A percentile compares a stretch with the other conserved stretches of the same genome.
phyloP scores from a whole-genome alignment of 768 basidiomycete genomes.

The Tylopilus subfusipes region DNA sequence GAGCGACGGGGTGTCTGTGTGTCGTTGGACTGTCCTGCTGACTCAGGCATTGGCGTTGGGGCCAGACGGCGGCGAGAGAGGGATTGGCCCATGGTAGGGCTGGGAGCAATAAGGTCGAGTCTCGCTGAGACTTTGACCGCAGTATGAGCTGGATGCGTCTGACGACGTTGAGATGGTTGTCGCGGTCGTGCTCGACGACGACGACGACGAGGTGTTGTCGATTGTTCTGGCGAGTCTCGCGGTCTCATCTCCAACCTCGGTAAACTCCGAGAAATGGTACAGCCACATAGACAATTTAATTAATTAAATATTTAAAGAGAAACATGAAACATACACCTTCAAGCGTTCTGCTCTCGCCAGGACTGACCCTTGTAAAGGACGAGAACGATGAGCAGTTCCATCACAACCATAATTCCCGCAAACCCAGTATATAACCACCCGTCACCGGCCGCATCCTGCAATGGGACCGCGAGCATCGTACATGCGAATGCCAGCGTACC shows the following conservation, averaged over 20 bases:
- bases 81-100: conserved; percentile 30
- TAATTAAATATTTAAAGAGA: conserved; percentile 5
- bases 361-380: conserved; percentile 54
- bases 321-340: not conserved
- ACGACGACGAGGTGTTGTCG: conserved; percentile 11
- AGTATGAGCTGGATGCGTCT: not conserved
- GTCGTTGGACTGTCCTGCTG: conserved; percentile 2
- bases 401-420: conserved; percentile 49
- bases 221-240: conserved; percentile 27
- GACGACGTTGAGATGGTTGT: conserved; percentile 8
- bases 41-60: conserved; percentile 6
- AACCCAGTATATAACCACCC: conserved; percentile 77
- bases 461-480: conserved; percentile 68
- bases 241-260: conserved; percentile 27
- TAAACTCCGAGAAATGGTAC: conserved; percentile 15
- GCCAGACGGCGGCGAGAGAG: conserved; percentile 27
- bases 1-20: conserved; percentile 8
- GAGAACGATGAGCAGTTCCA: conserved; percentile 55
- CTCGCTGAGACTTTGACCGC: not conserved
- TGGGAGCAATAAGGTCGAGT: not conserved
- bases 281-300: conserved; percentile 16
- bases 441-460: conserved; percentile 74
- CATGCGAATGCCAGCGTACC: conserved; percentile 66
- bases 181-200: conserved; percentile 14
- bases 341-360: conserved; percentile 49